Evolutionary conservation across 192 early-diverging fungal genomes (phyloP).

Genomic region (Coemansia sp.): DNA sequence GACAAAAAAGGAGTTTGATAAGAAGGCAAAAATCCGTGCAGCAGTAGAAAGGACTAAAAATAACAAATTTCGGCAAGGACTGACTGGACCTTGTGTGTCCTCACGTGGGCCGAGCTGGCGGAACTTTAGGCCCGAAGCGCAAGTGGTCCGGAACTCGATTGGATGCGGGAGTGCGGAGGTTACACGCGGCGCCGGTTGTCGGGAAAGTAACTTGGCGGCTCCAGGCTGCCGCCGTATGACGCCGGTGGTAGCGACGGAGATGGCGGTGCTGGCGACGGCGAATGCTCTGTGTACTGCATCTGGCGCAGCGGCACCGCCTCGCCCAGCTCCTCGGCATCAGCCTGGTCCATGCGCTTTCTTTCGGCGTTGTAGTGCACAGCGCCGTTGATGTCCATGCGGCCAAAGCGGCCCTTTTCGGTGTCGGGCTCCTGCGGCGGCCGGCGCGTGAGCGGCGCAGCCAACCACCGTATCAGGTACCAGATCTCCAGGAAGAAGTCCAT

Average conservation of each 20-base stretch:
- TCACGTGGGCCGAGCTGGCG: neutral
- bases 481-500: constrained; percentile 43
- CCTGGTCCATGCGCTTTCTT: constrained; percentile 18
- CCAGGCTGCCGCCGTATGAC: neutral
- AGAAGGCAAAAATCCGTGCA: neutral
- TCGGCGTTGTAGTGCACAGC: constrained; percentile 38
- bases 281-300: constrained; percentile 7
- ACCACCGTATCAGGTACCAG: constrained; percentile 46
- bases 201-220: constrained; percentile 1
- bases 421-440: constrained; percentile 29
- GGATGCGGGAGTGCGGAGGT: neutral
- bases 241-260: neutral
- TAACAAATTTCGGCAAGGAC: too few species aligned
- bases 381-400: constrained; percentile 50
- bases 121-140: neutral
- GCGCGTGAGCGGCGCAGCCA: constrained; percentile 26
- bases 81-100: too few species aligned
- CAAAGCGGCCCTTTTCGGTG: constrained; percentile 47
- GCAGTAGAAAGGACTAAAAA: neutral
- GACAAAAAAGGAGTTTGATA: too few species aligned
- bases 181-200: constrained; percentile 1
- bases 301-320: constrained; percentile 35
- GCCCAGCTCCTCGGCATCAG: constrained; percentile 17
- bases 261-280: neutral
- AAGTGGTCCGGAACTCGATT: too few species aligned